These are phyloP conservation scores for Penicillium oxalicum DNA, from an alignment of 2,329 filamentous ascomycete genomes.

Conservation along the genomic window DNA sequence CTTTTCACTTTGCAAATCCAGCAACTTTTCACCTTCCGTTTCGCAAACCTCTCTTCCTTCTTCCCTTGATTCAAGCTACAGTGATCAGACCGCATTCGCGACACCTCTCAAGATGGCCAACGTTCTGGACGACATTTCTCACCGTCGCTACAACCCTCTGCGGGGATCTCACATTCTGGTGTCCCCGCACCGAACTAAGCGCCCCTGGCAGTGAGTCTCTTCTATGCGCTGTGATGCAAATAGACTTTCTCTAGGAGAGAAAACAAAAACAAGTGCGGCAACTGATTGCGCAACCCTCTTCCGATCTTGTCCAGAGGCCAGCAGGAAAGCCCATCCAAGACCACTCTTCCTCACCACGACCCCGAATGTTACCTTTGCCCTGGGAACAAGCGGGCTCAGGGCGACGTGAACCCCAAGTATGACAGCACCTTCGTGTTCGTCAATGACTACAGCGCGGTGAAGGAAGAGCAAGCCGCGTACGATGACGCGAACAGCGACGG, in stretches of 20 bases:
- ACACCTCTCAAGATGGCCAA: slow-evolving; percentile 55
- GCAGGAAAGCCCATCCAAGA: slow-evolving; percentile 65
- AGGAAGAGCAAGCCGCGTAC: slow-evolving; percentile 85
- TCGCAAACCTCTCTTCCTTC: slow-evolving; percentile 3
- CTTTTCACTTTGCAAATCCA: too few relatives aligned
- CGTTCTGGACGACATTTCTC: slow-evolving; percentile 91
- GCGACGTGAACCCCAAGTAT: slow-evolving; percentile 81
- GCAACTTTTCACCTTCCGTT: not conserved
- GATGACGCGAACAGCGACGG: slow-evolving; percentile 46
- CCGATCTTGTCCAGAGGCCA: slow-evolving; percentile 54
- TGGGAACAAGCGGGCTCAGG: slow-evolving; percentile 79
- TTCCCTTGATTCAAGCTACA: slow-evolving; percentile 9
- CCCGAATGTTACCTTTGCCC: slow-evolving; percentile 93
- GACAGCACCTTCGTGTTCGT: slow-evolving; percentile 86
- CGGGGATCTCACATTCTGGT: slow-evolving; percentile 89
- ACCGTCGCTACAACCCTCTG: slow-evolving; percentile 87
- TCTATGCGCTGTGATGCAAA: too few relatives aligned
- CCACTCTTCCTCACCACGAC: slow-evolving; percentile 72
- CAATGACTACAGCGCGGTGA: slow-evolving; percentile 96
- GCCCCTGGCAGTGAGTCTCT: slow-evolving; percentile 84
- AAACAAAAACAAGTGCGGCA: not conserved
- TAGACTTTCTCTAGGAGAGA: too few relatives aligned
- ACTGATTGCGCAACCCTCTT: not conserved
- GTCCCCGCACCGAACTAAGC: slow-evolving; percentile 91
- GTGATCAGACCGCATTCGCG: not conserved